Conservation (phyloP, 1,284 basidiomycete genomes). For the Puccinia novopanici region DNA sequence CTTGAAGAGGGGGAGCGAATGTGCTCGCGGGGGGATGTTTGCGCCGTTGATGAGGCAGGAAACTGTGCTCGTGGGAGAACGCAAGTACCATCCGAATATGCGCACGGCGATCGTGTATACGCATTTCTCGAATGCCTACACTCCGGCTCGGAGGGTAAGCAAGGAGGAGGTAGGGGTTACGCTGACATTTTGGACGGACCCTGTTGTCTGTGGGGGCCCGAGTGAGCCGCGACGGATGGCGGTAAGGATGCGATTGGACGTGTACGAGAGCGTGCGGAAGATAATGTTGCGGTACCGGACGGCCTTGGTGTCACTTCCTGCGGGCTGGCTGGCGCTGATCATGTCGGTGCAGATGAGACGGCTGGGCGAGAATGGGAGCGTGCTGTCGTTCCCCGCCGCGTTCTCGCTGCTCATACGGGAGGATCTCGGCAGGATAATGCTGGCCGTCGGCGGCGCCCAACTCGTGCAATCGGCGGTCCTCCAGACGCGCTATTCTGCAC, state of each 20-base stretch:
- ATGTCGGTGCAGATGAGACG: constrained; percentile 55
- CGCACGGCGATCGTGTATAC: constrained; percentile 53
- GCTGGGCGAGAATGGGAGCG: background rate
- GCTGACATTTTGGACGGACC: constrained; percentile 55
- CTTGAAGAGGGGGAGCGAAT: background rate
- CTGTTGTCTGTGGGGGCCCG: constrained; percentile 53
- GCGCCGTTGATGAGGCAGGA: constrained; percentile 54
- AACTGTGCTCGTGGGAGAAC: constrained; percentile 52
- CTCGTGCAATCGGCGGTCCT: constrained; percentile 10
- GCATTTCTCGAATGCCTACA: constrained; percentile 54
- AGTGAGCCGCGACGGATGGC: constrained; percentile 59
- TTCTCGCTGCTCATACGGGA: background rate
- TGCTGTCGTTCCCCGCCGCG: constrained; percentile 17
- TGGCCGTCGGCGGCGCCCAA: background rate
- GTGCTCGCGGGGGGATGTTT: constrained; percentile 47
- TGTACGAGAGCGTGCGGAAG: constrained; percentile 70
- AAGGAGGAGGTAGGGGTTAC: constrained; percentile 29
- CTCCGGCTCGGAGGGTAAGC: constrained; percentile 34
- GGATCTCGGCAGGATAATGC: background rate
- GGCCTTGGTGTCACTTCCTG: constrained; percentile 69
- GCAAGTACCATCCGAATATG: constrained; percentile 54
- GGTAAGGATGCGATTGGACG: constrained; percentile 67
- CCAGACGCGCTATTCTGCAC: background rate
- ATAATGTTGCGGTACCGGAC: constrained; percentile 72
- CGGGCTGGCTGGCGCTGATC: constrained; percentile 67